Evolutionary conservation across 129 eudicot genomes (phyloP), one percentile per base, ranked within the genome.

Genomic region (Lactuca sativa): DNA sequence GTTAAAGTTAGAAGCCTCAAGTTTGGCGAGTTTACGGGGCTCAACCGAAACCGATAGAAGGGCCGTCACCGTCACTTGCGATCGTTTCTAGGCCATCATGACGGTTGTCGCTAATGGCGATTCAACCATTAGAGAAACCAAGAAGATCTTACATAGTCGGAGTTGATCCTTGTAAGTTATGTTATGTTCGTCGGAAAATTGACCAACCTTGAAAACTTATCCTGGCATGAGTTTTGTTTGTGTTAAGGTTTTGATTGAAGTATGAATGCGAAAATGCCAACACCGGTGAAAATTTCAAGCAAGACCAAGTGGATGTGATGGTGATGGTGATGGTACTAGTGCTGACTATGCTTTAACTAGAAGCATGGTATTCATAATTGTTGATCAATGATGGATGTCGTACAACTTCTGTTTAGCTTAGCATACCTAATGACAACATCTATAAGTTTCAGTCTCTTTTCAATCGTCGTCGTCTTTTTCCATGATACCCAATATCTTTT

Each of bases 21-120:
- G n/a, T 10, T 52, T 65, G 41, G 37, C 52, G 25, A 41, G 8
- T 58, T 74, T 80, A 21, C 88, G 88, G 97, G 84, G 77, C 67
- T 75, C 95, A 84, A 55, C 83, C 37, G 72, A 86, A 82, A 77
- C 37, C 48, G 47, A 67, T 59, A 37, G 96, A 84, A 79, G 72
- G 66, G 75, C 86, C 16, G 59, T 84, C 90, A n/a, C 80, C 89
- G 5, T 54, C 72, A 30, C 56, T 82, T 31, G 59, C 56, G 12
- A 25, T 48, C 7, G 71, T 73, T 69, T 61, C 80, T 56, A 86
- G 82, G 71, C 84, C 80, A 56, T 15, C 71, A 32, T 70, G 95
- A 71, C 77, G 96, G 72, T 85, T 80, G 76, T 92, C 96, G 9
- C 79, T 92, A 62, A 92, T 95, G 2, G 86, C 87, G 62, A 68